Base-by-base conservation (phyloP, 2,329 filamentous ascomycete species). In the Fusarium sp. region DNA sequence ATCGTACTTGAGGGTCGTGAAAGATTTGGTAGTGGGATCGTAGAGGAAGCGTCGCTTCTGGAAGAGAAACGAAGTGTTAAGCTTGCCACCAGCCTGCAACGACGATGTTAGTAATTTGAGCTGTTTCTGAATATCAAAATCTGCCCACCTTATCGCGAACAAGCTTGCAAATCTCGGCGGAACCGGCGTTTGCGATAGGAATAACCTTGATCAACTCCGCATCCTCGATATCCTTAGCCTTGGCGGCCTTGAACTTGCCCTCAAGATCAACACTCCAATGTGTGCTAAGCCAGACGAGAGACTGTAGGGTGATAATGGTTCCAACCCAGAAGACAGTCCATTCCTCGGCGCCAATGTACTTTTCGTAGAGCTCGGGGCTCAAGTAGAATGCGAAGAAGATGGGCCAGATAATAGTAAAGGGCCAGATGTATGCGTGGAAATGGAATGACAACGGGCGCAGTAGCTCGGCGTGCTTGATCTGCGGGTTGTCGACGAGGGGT, bases 291-390 rank as follows among this genome's bases (percentile, higher is more conserved):
- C 96, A 99, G 76, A 94, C 85, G 72, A 99, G 88, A 72, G 93
- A 91, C 85, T 99, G 97, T 63, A 92, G 79, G 16, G 95, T 97
- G 81, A 97, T 87, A 80, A 99, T 98, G 75, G 90, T 88, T 78
- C 93, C 95, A 74, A 92, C 89, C 91, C 94, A 99, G 71, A 99
- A 94, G 80, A 97, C 97, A 2, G 97, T 98, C 95, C 96, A 99
- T 86, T 99, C 96, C 76, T 93, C 91, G n/a, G 92, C 95, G 77
- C 93, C 90, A 73, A 99, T 97, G 85, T 98, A 91, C 80, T 91
- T 92, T 74, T 97, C 92, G 83, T 99, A 99, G 74, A 93, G 90
- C 60, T 94, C 92, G 69, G 91, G 87, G 27, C 90, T 92, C 60
- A 97, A 90, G 82, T 97, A 98, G 82, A 95, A 91, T 81, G 93